Evolutionary conservation across 129 eudicot genomes (phyloP), one percentile per base, ranked within the genome.

Genomic region (Lactuca sativa): DNA sequence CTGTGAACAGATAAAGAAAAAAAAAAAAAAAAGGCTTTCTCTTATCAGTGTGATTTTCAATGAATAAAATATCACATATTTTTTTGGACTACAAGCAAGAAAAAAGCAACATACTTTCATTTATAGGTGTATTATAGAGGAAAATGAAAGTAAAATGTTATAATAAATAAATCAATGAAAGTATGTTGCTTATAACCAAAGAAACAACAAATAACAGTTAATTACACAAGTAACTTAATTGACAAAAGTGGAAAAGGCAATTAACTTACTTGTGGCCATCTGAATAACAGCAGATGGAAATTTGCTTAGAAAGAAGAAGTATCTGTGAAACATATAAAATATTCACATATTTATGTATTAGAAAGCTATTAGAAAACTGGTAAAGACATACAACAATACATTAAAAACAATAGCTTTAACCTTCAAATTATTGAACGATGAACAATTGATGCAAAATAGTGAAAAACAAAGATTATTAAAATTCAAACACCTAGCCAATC

Each of bases 181-280:
- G 30, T 25, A 25, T 25, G 30, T 25, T 25, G 30, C 30, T 72
- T 49, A 40, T 41, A 30, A 31, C 65, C 56, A 69, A 37, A 70
- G 14, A 8, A 7, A 56, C 11, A 11, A 48, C 7, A 52, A 33
- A 67, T n/a, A 21, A 8, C 52, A 38, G 3, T 33, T 38, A 63
- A 15, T 12, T 68, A 40, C 25, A 55, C 21, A 68, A 6, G 40
- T 68, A 31, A 16, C 40, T 9, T 53, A 49, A 67, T 11, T 17
- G 72, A 17, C 8, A 64, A 18, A 64, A 64, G 5, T 13, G 14
- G 3, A 41, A 40, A 41, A 6, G 40, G 16, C 54, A 18, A 13
- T 25, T n/a, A 66, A 51, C 80, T 67, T 76, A 76, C 80, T 68
- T 68, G 80, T 68, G 7, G 80, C 80, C 80, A 76, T 76, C 31